Evolutionary conservation across 225 moss, liverwort and hornwort species (phyloP), one percentile per base, ranked within the genome.

Genomic region (Bryoerythrophyllum caledonicum): DNA sequence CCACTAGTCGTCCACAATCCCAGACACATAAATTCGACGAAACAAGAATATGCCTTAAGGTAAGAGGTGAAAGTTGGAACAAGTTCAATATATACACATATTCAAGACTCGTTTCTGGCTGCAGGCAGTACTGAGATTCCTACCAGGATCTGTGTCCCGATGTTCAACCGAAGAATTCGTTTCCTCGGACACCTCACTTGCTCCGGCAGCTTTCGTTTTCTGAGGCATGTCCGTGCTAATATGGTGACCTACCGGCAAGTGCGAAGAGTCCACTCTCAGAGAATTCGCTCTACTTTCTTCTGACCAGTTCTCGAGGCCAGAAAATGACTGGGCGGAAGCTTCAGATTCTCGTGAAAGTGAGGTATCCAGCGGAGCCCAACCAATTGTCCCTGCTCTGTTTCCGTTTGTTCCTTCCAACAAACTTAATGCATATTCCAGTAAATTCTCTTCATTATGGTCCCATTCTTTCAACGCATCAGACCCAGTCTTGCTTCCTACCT

Each of bases 361-460:
- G 51, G 89, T 81, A 59, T 89, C 89, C 56, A 89, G 43, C 14
- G 89, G 89, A 40, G 76, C 89, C 89, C 89, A 86, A 54, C 86
- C 86, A 10, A 89, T 83, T 21, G 86, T 76, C 17, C 77, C 83
- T 19, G 49, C 81, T 43, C 74, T 74, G 41, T 72, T 77, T 44
- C 79, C 79, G 74, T 77, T 46, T 2, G 64, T 82, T 32, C 34
- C 89, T 74, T 89, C 89, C 70, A 86, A 83, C 77, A 89, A 84
- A 77, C 89, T 86, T 16, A 86, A 64, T 13, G 89, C 89, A 75
- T 89, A 86, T 2, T 89, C 89, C 28, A 84, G 69, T 49, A 89
- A 53, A 76, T 83, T 88, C 27, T 71, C 85, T 34, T 85, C 85
- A 51, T 67, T 82, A 44, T 77, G 82, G 60, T 86, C 81, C 83